These are phyloP conservation scores for Capillidium rhysosporum DNA, from an alignment of 371 early-diverging fungal species.

Conservation along the genomic window DNA sequence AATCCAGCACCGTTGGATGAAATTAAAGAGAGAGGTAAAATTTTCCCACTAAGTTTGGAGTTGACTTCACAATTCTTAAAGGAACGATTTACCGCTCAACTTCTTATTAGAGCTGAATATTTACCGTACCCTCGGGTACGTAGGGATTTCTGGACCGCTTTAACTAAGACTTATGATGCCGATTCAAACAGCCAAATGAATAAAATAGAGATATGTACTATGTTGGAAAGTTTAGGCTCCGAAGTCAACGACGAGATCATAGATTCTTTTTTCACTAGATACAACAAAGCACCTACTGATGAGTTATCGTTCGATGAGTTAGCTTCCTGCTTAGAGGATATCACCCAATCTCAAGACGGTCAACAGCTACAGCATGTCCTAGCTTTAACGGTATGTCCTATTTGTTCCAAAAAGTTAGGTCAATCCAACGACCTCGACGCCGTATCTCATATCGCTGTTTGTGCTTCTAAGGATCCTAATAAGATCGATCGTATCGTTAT, in stretches of 20 bases:
- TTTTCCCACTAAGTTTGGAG: conserved; percentile 14
- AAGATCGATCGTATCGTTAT: conserved; percentile 41
- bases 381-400: conserved; percentile 36
- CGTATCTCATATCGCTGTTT: conserved; percentile 57
- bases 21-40: background rate
- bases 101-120: conserved; percentile 35
- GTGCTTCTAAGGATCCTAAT: conserved; percentile 38
- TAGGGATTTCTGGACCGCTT: conserved; percentile 47
- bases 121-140: conserved; percentile 39
- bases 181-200: conserved; percentile 24
- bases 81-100: conserved; percentile 15
- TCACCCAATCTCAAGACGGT: conserved; percentile 11
- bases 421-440: conserved; percentile 44
- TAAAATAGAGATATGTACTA: conserved; percentile 40
- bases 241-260: conserved; percentile 44
- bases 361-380: conserved; percentile 10
- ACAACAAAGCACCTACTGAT: conserved; percentile 28
- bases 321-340: conserved; percentile 34
- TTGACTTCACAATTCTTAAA: conserved; percentile 19
- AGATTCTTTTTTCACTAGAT: conserved; percentile 32
- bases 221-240: conserved; percentile 57
- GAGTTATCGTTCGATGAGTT: conserved; percentile 45
- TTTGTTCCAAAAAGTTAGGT: conserved; percentile 40
- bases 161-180: conserved; percentile 43
- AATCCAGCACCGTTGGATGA: background rate